Percentiles rank a stretch among this genome's conserved stretches.
Evolutionary conservation across 768 basidiomycete genomes (phyloP).

Genomic region (Russula abietina): DNA sequence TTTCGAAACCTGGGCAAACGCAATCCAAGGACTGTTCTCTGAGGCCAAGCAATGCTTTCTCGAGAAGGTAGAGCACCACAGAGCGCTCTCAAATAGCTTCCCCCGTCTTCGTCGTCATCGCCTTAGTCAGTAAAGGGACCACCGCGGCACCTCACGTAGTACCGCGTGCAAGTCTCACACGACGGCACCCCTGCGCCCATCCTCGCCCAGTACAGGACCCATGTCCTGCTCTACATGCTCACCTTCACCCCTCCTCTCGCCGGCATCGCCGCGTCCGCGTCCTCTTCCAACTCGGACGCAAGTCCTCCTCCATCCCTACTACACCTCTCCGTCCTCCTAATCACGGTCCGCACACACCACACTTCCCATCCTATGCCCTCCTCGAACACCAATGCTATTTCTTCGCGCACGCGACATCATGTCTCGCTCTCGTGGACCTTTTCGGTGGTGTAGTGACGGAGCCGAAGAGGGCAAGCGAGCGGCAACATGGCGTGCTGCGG

Average conservation of each 20-base stretch:
- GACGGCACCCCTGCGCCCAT: conserved; percentile 19
- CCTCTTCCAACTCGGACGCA: not conserved
- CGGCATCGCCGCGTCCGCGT: not conserved
- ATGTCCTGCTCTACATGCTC: conserved; percentile 18
- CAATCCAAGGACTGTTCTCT: conserved; percentile 3
- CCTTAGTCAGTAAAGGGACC: no score
- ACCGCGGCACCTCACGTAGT: conserved; percentile 13
- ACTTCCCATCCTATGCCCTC: conserved; percentile 24
- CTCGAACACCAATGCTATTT: conserved; percentile 27
- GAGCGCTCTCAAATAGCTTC: not conserved
- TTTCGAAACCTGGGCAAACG: no score
- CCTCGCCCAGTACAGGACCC: conserved; percentile 18
- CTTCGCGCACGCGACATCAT: conserved; percentile 22
- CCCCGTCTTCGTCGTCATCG: not conserved
- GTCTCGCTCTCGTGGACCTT: conserved; percentile 15
- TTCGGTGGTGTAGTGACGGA: conserved; percentile 13
- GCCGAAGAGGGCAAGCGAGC: conserved; percentile 13
- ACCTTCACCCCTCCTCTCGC: conserved; percentile 5
- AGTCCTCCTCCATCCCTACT: conserved; percentile 13
- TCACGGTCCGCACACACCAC: conserved; percentile 16
- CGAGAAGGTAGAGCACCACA: conserved; percentile 23
- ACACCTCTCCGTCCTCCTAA: conserved; percentile 22
- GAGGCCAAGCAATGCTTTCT: conserved; percentile 12
- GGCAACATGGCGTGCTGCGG: conserved; percentile 25
- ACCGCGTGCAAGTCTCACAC: conserved; percentile 23